phyloP scores from a whole-genome alignment of 2,329 filamentous ascomycete species.

The Tolypocladium paradoxum region DNA sequence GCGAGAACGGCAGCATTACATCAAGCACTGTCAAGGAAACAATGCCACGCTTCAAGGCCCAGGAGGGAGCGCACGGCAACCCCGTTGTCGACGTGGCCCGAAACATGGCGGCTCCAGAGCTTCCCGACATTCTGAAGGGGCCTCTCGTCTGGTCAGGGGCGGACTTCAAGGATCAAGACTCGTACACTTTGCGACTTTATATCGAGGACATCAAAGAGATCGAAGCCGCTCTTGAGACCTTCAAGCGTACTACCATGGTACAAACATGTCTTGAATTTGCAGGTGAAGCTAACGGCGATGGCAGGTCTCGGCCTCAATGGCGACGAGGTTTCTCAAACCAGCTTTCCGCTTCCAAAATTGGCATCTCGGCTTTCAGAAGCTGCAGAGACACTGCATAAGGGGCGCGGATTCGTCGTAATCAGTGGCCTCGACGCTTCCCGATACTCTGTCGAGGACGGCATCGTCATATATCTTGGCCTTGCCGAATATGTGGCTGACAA shows the following conservation, averaged over 20 bases:
- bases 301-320: constrained; percentile 22
- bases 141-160: constrained; percentile 9
- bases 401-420: constrained; percentile 41
- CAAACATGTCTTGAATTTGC: background rate
- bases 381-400: constrained; percentile 25
- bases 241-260: constrained; percentile 9
- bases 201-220: constrained; percentile 12
- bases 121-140: constrained; percentile 1
- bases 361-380: constrained; percentile 20
- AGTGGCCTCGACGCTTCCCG: constrained; percentile 37
- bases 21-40: background rate
- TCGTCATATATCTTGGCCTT: constrained; percentile 45
- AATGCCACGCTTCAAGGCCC: background rate
- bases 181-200: constrained; percentile 10
- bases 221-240: constrained; percentile 11
- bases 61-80: background rate
- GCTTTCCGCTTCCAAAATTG: constrained; percentile 30
- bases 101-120: background rate
- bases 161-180: constrained; percentile 4
- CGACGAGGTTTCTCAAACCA: constrained; percentile 22
- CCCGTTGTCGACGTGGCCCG: background rate
- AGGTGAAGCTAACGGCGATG: background rate
- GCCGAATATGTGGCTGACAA: constrained; percentile 44
- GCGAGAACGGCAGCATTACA: background rate
- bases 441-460: constrained; percentile 41